A percentile compares a stretch with the other conserved stretches of the same genome.
These are phyloP conservation scores for Argentina anserina DNA, from an alignment of 306 rosid genomes.

Conservation along the genomic window DNA sequence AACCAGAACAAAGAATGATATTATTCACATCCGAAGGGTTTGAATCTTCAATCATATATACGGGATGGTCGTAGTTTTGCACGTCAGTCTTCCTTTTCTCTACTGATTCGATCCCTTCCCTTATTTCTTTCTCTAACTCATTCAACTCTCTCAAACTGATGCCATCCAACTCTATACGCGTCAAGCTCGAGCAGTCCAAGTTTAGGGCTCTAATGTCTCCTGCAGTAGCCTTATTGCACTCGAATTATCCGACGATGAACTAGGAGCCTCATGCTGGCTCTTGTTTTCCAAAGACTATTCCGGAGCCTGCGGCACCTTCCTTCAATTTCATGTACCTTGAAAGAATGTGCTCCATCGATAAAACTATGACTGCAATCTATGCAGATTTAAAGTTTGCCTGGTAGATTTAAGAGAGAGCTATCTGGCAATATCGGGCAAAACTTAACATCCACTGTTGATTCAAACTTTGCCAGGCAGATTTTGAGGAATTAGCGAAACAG, in stretches of 20 bases:
- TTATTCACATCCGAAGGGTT: neutral
- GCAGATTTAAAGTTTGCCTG: too few relatives aligned
- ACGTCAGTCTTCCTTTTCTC: neutral
- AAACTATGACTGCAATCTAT: conserved; percentile 65
- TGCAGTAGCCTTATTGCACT: neutral
- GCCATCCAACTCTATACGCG: neutral
- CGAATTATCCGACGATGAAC: neutral
- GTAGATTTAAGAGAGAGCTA: too few relatives aligned
- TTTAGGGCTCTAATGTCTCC: neutral
- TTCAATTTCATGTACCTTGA: neutral
- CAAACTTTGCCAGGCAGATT: too few relatives aligned
- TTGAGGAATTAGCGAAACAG: too few relatives aligned
- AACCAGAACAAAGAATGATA: neutral
- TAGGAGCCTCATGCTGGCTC: neutral
- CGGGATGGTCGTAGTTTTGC: neutral
- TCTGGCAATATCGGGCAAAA: too few relatives aligned
- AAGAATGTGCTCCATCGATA: conserved; percentile 32
- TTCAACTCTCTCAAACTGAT: neutral
- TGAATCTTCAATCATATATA: neutral
- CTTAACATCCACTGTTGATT: too few relatives aligned
- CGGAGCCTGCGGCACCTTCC: too few relatives aligned
- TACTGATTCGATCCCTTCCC: conserved; percentile 4
- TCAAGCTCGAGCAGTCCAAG: neutral
- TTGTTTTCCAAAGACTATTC: too few relatives aligned
- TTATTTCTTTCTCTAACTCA: neutral